These are phyloP conservation scores for Claviceps sorghi DNA, from an alignment of 2,329 filamentous ascomycete genomes.

Conservation along the genomic window DNA sequence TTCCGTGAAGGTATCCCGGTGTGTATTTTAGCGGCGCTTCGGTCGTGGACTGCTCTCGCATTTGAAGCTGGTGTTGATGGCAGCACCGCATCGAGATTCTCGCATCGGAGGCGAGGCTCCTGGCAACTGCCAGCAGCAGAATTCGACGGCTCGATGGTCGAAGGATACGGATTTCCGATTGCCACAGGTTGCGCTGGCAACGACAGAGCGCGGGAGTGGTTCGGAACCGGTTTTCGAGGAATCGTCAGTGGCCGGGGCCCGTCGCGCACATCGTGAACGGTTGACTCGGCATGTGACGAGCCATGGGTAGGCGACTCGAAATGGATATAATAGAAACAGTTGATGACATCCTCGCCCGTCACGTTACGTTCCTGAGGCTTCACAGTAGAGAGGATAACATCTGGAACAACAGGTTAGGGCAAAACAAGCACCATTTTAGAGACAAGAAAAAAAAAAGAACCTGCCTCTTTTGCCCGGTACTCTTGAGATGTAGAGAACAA, in stretches of 20 bases:
- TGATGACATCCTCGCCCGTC: constrained; percentile 71
- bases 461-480: constrained; percentile 82
- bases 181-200: not conserved
- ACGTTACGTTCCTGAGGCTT: constrained; percentile 84
- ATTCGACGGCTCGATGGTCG: not conserved
- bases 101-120: not conserved
- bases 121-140: not conserved
- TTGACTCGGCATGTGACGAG: constrained; percentile 15
- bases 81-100: not conserved
- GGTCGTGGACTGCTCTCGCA: not conserved
- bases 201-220: constrained; percentile 14
- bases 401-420: constrained; percentile 27
- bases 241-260: constrained; percentile 30
- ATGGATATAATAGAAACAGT: constrained; percentile 84
- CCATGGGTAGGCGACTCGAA: constrained; percentile 44
- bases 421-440: constrained; percentile 4
- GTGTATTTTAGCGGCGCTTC: constrained; percentile 7
- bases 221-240: constrained; percentile 36
- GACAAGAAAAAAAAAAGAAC: constrained; percentile 5
- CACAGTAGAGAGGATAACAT: constrained; percentile 81
- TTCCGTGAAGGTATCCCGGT: constrained; percentile 13
- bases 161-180: not conserved
- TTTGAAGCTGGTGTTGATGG: not conserved
- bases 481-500: constrained; percentile 81
- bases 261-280: constrained; percentile 18